Evolutionary conservation across 2,329 filamentous ascomycete species (phyloP), one percentile per base, ranked within the genome.

Genomic region (Pyricularia sp.): DNA sequence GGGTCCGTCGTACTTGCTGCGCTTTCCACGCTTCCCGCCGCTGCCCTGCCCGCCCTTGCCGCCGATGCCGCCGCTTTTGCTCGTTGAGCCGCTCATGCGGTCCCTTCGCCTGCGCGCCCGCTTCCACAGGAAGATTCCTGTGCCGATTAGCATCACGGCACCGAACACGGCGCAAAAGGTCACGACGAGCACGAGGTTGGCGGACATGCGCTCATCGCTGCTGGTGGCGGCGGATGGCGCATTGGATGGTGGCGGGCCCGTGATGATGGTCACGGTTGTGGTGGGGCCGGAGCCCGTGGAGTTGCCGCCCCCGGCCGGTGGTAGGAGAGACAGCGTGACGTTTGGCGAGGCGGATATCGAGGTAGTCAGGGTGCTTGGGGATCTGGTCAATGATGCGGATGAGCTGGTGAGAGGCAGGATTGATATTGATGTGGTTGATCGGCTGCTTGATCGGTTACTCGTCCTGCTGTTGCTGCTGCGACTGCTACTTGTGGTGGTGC

Each of bases 181-280:
- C 33, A 40, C 40, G 30, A 63, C 62, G n/a, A 63, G 62, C 62
- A 63, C 62, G 13, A 28, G 28, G 62, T 63, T 63, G 22, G 62
- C 62, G n/a, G 35, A 53, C n/a, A 22, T 33, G 62, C 28, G 62
- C 22, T 31, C 62, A 12, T 53, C 62, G 35, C 24, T 24, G 60
- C 19, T 16, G 31, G 31, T 35, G 30, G 60, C n/a, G 8, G 60
- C 30, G 19, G 60, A 24, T 5, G 60, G 40, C 4, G 40, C 40
- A 49, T 49, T 49, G 40, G 40, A 49, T 49, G 40, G 40, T 6
- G 40, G 40, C 16, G 40, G 40, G 16, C 40, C 40, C 5, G 40
- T 49, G 40, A 49, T 49, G 16, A 49, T 49, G 40, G 40, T 49
- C 4, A 49, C 19, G 19, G 40, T 49, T 19, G 40, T 49, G 40